Base-by-base conservation (phyloP, 2,329 filamentous ascomycete genomes). In the Colletotrichum sp. region DNA sequence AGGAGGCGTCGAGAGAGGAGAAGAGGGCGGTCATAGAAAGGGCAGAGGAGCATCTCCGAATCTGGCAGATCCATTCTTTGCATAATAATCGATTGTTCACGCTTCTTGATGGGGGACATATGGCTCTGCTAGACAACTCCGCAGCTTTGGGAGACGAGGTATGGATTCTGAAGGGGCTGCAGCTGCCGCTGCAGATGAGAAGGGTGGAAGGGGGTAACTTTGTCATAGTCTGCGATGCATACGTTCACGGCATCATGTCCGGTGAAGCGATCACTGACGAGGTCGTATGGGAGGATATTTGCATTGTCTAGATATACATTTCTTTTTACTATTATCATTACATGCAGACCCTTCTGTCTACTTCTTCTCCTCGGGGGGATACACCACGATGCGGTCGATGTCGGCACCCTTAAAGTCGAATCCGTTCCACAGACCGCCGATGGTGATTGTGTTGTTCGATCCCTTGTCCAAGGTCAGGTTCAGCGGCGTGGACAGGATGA, bases 381-480 rank as follows among this genome's bases (percentile, higher is more conserved):
- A 92, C 1, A 93, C 91, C 2, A 92, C 86, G 78, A 93, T 89
- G 16, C 86, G 85, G 77, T 93, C 91, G 26, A 93, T 79, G 79
- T 93, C 91, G 1, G 89, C 91, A 0, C 90, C 90, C 80, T 90
- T 91, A 21, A 86, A 85, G 71, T 91, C 88, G 63, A 90, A 84
- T 0, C 90, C 90, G 71, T 93, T 92, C 64, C 82, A 86, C 61
- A 92, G 75, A 0, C 91, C 91, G 0, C 91, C 90, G 28, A 93
- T 85, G 3, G 88, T 90, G 67, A 93, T 91, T 0, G 86, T 90
- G 76, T 91, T 90, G 13, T 83, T 84, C 21, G 74, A 66, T 0
- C 91, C 90, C 79, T 90, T 86, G 36, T 89, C 83, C 18, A 93
- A 81, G 0, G 87, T 88, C 71, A 93, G 77, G 72, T 88, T 83